Conservation (phyloP, 805 yeast species). For the Starmerella apicola region DNA sequence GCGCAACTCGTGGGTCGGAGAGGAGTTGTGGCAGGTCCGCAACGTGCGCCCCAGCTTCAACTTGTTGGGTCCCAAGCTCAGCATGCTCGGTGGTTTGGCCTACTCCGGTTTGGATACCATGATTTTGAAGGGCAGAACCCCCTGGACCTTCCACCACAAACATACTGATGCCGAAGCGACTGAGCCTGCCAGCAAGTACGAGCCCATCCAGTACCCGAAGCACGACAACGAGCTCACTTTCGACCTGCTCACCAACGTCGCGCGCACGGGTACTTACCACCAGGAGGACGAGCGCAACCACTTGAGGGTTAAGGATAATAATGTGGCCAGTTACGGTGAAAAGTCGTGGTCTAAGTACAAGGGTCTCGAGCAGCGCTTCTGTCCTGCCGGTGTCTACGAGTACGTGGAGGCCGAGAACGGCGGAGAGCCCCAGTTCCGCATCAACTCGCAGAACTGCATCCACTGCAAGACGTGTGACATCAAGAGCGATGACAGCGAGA, state of each 20-base stretch:
- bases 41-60: slow-evolving; percentile 89
- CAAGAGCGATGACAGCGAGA: slow-evolving; percentile 89
- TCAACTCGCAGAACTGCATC: slow-evolving; percentile 93
- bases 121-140: slow-evolving; percentile 64
- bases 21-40: slow-evolving; percentile 74
- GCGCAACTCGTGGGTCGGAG: slow-evolving; percentile 69
- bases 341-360: slow-evolving; percentile 59
- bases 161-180: slow-evolving; percentile 63
- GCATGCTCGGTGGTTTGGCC: slow-evolving; percentile 66
- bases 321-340: slow-evolving; percentile 48
- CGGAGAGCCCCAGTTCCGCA: slow-evolving; percentile 71
- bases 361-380: slow-evolving; percentile 84
- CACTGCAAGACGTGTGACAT: slow-evolving; percentile 98
- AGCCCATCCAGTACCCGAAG: slow-evolving; percentile 80
- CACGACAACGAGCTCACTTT: slow-evolving; percentile 91
- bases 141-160: slow-evolving; percentile 72
- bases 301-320: slow-evolving; percentile 39
- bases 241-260: slow-evolving; percentile 86
- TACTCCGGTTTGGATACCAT: slow-evolving; percentile 77
- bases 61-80: slow-evolving; percentile 38
- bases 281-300: slow-evolving; percentile 91
- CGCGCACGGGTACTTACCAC: slow-evolving; percentile 92
- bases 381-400: slow-evolving; percentile 98
- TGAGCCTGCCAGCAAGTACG: slow-evolving; percentile 47
- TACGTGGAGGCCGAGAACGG: slow-evolving; percentile 50